Conservation (phyloP, 2,329 filamentous ascomycete genomes). For the Trichothecium roseum region DNA sequence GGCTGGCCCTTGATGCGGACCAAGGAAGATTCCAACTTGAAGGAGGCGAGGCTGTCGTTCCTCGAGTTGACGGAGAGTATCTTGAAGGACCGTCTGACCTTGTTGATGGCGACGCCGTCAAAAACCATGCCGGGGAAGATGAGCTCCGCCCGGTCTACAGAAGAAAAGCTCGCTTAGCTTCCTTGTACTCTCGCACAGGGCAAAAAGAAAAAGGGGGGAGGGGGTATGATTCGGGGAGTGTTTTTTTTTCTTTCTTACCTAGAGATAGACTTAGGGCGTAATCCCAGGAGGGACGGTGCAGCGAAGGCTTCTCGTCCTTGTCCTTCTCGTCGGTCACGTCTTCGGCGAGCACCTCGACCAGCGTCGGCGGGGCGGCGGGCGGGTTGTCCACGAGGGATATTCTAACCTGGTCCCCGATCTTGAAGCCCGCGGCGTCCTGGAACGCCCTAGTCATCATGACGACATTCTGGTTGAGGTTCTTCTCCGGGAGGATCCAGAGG, state of each 20-base stretch:
- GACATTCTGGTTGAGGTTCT: constrained; percentile 57
- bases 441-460: constrained; percentile 65
- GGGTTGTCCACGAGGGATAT: constrained; percentile 49
- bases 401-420: constrained; percentile 54
- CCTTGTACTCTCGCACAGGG: too few species aligned
- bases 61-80: constrained; percentile 44
- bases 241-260: constrained; percentile 13
- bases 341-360: constrained; percentile 47
- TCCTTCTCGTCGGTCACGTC: constrained; percentile 39
- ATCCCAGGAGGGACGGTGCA: constrained; percentile 24
- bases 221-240: neutral
- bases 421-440: constrained; percentile 61
- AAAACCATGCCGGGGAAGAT: constrained; percentile 62
- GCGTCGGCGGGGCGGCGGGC: constrained; percentile 42
- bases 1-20: constrained; percentile 19
- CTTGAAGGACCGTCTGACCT: constrained; percentile 36
- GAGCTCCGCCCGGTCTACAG: constrained; percentile 50
- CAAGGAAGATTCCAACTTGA: constrained; percentile 23
- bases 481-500: constrained; percentile 39
- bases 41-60: constrained; percentile 31
- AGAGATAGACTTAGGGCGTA: constrained; percentile 20
- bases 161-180: neutral
- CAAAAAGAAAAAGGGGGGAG: too few species aligned
- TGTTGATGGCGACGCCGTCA: constrained; percentile 39
- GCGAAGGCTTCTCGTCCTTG: constrained; percentile 11